A percentile compares a stretch with the other conserved stretches of the same genome.
These are phyloP conservation scores for Xylaria curta DNA, from an alignment of 495 filamentous ascomycete genomes.

Conservation along the genomic window DNA sequence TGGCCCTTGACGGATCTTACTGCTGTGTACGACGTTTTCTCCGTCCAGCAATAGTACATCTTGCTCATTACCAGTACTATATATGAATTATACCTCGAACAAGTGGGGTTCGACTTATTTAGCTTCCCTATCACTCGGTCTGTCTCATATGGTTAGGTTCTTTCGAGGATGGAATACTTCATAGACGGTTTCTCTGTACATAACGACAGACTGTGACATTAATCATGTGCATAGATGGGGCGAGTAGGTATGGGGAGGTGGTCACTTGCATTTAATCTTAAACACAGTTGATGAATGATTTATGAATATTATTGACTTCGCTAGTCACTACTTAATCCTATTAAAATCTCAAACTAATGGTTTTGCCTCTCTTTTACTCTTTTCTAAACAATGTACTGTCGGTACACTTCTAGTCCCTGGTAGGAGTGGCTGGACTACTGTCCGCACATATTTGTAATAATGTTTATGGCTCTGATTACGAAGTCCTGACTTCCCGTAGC, in stretches of 20 bases:
- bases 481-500: too few relatives aligned
- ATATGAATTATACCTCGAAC: neutral
- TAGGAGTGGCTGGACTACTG: too few relatives aligned
- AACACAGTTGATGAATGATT: neutral
- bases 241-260: neutral
- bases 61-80: neutral
- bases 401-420: too few relatives aligned
- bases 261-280: neutral
- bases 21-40: neutral
- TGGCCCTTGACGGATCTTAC: neutral
- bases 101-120: neutral
- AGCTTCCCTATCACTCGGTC: neutral
- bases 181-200: neutral
- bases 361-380: too few relatives aligned
- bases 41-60: neutral
- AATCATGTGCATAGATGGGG: conserved; percentile 8
- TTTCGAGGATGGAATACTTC: neutral
- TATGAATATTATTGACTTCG: conserved; percentile 5
- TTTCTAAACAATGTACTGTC: too few relatives aligned
- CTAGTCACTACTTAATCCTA: neutral
- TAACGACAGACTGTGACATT: conserved; percentile 9
- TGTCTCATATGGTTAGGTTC: neutral
- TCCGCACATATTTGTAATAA: too few relatives aligned
- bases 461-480: too few relatives aligned
- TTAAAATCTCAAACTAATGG: neutral